A percentile compares a stretch with the other conserved stretches of the same genome.
These are phyloP conservation scores for Coffea canephora DNA, from an alignment of 257 asterid species.

Conservation along the genomic window DNA sequence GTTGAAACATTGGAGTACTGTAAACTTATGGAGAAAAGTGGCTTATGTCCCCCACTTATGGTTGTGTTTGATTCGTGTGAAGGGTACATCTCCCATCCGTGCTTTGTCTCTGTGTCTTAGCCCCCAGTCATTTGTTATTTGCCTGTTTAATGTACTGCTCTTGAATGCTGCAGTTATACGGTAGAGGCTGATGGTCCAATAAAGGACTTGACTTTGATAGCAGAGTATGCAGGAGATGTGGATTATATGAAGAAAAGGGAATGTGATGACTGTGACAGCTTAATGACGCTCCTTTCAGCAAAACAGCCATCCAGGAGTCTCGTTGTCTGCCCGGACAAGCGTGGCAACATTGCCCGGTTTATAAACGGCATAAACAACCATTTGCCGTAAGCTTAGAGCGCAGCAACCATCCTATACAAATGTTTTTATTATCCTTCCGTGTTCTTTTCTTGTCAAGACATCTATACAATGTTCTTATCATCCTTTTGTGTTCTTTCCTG, in stretches of 20 bases:
- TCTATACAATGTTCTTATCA: neutral
- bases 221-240: constrained; percentile 85
- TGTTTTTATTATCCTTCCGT: neutral
- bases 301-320: constrained; percentile 55
- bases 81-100: constrained; percentile 50
- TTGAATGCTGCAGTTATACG: constrained; percentile 58
- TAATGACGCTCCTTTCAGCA: constrained; percentile 88
- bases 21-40: constrained; percentile 55
- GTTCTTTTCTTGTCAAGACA: neutral
- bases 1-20: constrained; percentile 55
- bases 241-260: constrained; percentile 73
- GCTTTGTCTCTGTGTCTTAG: constrained; percentile 5
- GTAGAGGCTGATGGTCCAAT: constrained; percentile 89
- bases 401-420: constrained; percentile 10
- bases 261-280: constrained; percentile 75
- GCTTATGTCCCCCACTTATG: constrained; percentile 73
- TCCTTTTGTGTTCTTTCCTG: neutral
- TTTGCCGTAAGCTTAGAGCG: constrained; percentile 52
- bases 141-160: constrained; percentile 10
- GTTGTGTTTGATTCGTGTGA: constrained; percentile 70
- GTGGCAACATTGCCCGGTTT: constrained; percentile 80
- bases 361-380: constrained; percentile 85
- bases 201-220: constrained; percentile 71
- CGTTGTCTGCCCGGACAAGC: constrained; percentile 82
- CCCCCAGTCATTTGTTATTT: constrained; percentile 9